Base-by-base conservation (phyloP, 441 rosid genomes). In the Pelargonium citronellum region DNA sequence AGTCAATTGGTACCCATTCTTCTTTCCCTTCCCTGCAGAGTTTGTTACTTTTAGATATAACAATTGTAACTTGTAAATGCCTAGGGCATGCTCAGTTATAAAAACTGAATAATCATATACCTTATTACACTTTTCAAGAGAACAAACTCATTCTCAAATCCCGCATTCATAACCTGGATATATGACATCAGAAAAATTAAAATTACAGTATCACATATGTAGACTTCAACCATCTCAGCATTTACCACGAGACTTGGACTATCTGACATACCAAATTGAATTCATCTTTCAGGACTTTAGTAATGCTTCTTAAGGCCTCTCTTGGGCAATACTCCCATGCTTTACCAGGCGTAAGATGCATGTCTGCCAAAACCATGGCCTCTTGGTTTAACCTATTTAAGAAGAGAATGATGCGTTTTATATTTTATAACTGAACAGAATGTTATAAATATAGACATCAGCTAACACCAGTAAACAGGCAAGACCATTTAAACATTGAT, bases 321-420 rank as follows among this genome's bases (percentile, higher is more conserved):
- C 98, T 87, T 64, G 99, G 98, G 81, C 98, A 92, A 69, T 90
- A 95, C 43, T 89, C 99, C 99, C 98, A 95, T 76, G 93, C 75
- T 85, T 87, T 81, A 74, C 96, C 91, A 37, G 97, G 97, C 81
- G 74, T 85, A 64, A 87, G 71, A 78, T 80, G 87, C 99, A 92
- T 92, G 78, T 95, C 96, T 77, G 89, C 98, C 83, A 95, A 82
- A 81, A 95, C 97, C 95, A 95, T 90, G 74, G 90, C 94, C 81
- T 95, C 98, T 64, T 82, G 78, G 71, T 79, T 78, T 61, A 73
- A 71, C 98, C 99, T 95, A 74, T 72, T 4, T 10, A 62, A 68
- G 66, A 77, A 71, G 75, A 57, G 66, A 66, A 13, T 53, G 7
- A 11, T 34, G 64, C 10, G 16, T 20, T 58, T 20, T 58, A 16